Evolutionary conservation across 2,329 filamentous ascomycete genomes (phyloP), one percentile per base, ranked within the genome.

Genomic region (Penicillium italicum): DNA sequence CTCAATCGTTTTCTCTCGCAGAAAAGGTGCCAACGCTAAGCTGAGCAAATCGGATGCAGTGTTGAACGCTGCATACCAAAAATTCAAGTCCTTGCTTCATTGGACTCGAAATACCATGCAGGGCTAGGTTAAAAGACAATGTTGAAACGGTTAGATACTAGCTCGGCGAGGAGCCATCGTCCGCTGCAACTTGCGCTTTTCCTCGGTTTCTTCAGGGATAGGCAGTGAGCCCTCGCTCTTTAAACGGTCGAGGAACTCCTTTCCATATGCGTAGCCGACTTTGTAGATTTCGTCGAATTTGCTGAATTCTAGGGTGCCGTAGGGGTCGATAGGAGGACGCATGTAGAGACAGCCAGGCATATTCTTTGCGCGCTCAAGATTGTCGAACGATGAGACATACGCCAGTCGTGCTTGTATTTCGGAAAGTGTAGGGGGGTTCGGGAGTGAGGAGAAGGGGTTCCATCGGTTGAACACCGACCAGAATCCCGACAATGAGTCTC

Each of bases 281-380:
- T 88, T 82, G 68, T 95, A 96, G 51, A 99, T 93, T 79, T 99
- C 95, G 67, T 97, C 93, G 73, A 99, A 99, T 73, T 96, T 97
- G 59, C 86, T 90, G 78, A 99, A 99, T 56, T 99, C 94, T 30
- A 99, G 78, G 1, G 94, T 99, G 5, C 92, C 94, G 66, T 96
- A 99, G 1, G 85, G 82, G 69, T 97, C 94, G 60, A 99, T 89
- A 0, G 94, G 94, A 5, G 95, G 95, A 1, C 94, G 85, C 90
- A 99, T 96, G 73, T 99, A 99, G 50, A 96, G 81, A 73, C 93
- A 97, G 0, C 94, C 94, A 0, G 91, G 85, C 68, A 89, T 93
- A 5, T 82, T 88, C 80, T 99, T 99, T 24, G 94, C 94, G 36
- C 92, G 83, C 74, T 99, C 94, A 26, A 99, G 80, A 26, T 94